Percentiles rank a stretch among this genome's conserved stretches.
Evolutionary conservation across 2,329 filamentous ascomycete species (phyloP).

Genomic region (Scedosporium minutisporum): DNA sequence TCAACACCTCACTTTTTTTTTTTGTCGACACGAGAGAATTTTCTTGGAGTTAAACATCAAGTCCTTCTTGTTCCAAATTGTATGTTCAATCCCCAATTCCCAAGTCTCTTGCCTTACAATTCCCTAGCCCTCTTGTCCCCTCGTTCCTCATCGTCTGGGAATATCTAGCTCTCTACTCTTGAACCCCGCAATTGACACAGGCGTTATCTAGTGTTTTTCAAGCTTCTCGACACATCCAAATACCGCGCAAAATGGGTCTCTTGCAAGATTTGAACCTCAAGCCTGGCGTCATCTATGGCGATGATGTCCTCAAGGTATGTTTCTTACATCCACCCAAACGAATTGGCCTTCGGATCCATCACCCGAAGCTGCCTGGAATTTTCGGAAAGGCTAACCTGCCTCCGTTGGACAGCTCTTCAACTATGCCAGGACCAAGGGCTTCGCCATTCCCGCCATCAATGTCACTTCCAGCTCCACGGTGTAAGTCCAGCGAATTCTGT

Average conservation of each 20-base stretch:
- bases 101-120: background rate
- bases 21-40: background rate
- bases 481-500: conserved; percentile 12
- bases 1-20: background rate
- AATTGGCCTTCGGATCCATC: background rate
- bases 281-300: conserved; percentile 44
- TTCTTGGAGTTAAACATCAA: background rate
- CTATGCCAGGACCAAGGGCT: conserved; percentile 79
- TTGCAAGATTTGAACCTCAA: conserved; percentile 32
- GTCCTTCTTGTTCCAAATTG: background rate
- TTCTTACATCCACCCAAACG: background rate
- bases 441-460: conserved; percentile 86
- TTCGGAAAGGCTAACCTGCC: background rate
- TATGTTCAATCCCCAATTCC: background rate
- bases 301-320: conserved; percentile 34
- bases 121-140: background rate
- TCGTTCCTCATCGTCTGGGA: background rate
- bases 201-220: background rate
- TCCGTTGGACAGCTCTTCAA: conserved; percentile 55
- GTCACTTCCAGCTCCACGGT: conserved; percentile 77
- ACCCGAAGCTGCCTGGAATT: background rate
- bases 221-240: background rate
- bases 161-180: background rate
- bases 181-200: conserved; percentile 3
- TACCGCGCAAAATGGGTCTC: conserved; percentile 6